A percentile compares a stretch with the other conserved stretches of the same genome.
Evolutionary conservation across 805 yeast species (phyloP).

Genomic region (Candida methanosorbosa): DNA sequence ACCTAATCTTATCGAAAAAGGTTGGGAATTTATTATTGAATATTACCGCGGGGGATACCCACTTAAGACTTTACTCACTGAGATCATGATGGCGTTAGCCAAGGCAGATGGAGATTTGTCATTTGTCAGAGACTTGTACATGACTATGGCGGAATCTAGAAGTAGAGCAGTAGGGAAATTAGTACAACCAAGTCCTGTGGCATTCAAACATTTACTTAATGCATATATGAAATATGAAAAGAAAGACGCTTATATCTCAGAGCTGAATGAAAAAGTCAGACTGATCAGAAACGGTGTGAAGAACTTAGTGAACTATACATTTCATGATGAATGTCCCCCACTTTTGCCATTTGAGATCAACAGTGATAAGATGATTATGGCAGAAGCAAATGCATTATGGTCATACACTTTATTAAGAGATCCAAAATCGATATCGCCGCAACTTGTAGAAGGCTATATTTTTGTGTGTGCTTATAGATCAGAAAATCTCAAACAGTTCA

Average conservation of each 20-base stretch:
- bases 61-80: slow-evolving; percentile 37
- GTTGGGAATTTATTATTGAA: slow-evolving; percentile 74
- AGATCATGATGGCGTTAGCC: slow-evolving; percentile 67
- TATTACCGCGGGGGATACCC: slow-evolving; percentile 36
- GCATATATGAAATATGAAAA: slow-evolving; percentile 26
- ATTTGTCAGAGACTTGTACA: slow-evolving; percentile 60
- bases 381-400: slow-evolving; percentile 78
- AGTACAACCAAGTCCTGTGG: slow-evolving; percentile 12
- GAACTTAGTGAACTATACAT: slow-evolving; percentile 20
- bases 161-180: slow-evolving; percentile 10
- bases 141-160: slow-evolving; percentile 16
- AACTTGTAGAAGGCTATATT: slow-evolving; percentile 42
- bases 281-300: slow-evolving; percentile 30
- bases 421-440: slow-evolving; percentile 34
- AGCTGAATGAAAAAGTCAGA: slow-evolving; percentile 30
- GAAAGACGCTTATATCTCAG: slow-evolving; percentile 19
- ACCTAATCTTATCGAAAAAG: slow-evolving; percentile 37
- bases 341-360: slow-evolving; percentile 46
- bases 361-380: slow-evolving; percentile 36
- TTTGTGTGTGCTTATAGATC: slow-evolving; percentile 33
- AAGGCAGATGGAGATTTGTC: slow-evolving; percentile 72
- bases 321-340: slow-evolving; percentile 49
- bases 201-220: slow-evolving; percentile 33
- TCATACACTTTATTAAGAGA: slow-evolving; percentile 36
- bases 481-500: slow-evolving; percentile 24